Percentiles rank a stretch among this genome's conserved stretches.
These are phyloP conservation scores for Leishmania tropica DNA, from an alignment of 208 protist species.

Conservation along the genomic window DNA sequence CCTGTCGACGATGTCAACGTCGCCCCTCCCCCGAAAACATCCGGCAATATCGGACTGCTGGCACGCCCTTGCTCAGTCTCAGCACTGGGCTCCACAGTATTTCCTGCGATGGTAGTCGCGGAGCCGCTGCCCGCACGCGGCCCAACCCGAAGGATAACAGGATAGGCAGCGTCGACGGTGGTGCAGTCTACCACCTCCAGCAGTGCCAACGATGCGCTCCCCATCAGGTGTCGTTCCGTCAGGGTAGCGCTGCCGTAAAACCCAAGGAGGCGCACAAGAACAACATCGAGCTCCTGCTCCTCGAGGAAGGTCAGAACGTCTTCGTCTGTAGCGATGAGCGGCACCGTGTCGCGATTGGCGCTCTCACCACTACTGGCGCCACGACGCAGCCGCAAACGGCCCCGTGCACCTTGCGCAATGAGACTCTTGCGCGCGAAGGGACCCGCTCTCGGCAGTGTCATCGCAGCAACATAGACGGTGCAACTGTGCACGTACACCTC, in stretches of 20 bases:
- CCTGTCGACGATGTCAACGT: neutral
- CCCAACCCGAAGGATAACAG: slow-evolving; percentile 28
- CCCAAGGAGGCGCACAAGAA: slow-evolving; percentile 48
- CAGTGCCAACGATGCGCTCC: slow-evolving; percentile 38
- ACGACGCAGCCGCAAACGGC: slow-evolving; percentile 15
- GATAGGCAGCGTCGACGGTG: slow-evolving; percentile 20
- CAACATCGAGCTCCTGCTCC: slow-evolving; percentile 56
- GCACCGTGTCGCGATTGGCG: slow-evolving; percentile 10
- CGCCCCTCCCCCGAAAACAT: neutral
- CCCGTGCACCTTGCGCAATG: slow-evolving; percentile 19
- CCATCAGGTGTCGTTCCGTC: slow-evolving; percentile 62
- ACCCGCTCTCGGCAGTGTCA: slow-evolving; percentile 21
- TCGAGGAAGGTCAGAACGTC: slow-evolving; percentile 22
- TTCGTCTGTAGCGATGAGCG: slow-evolving; percentile 12
- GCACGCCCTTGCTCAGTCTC: neutral
- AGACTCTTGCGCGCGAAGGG: slow-evolving; percentile 12
- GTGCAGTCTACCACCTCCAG: slow-evolving; percentile 71
- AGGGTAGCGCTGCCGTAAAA: slow-evolving; percentile 40
- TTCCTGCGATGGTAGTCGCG: neutral
- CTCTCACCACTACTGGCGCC: neutral
- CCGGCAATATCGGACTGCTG: neutral
- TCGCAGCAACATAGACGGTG: slow-evolving; percentile 28
- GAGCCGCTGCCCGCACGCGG: neutral
- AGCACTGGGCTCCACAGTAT: neutral
- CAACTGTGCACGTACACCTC: slow-evolving; percentile 29